phyloP scores from a whole-genome alignment of 2,329 filamentous ascomycete genomes.

The Myriosclerotinia curreyana region DNA sequence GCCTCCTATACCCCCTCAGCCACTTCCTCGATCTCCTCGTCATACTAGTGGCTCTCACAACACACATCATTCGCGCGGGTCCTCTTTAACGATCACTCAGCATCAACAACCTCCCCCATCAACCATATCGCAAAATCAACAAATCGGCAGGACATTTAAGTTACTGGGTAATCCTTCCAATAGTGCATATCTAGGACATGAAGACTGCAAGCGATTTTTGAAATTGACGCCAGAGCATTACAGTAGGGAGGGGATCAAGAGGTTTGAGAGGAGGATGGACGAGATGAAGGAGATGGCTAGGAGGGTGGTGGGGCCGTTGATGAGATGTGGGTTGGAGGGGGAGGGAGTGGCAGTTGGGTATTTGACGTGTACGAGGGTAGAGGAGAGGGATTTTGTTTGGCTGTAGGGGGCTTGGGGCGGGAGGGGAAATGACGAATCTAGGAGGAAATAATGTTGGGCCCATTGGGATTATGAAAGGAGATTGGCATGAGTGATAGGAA shows the following conservation, averaged over 20 bases:
- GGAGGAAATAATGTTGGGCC: background rate
- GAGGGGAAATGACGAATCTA: background rate
- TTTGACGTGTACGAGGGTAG: constrained; percentile 62
- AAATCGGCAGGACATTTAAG: constrained; percentile 71
- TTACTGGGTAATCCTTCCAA: constrained; percentile 62
- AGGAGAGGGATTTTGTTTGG: constrained; percentile 63
- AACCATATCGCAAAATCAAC: constrained; percentile 20
- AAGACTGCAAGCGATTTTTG: constrained; percentile 87
- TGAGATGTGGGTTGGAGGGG: constrained; percentile 80
- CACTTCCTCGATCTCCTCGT: constrained; percentile 35
- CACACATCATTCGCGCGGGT: constrained; percentile 50
- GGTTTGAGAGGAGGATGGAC: constrained; percentile 83
- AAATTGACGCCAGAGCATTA: constrained; percentile 81
- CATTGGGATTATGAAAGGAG: background rate
- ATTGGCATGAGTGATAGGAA: background rate
- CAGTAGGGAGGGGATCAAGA: constrained; percentile 76
- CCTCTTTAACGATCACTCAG: constrained; percentile 17
- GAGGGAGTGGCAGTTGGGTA: constrained; percentile 60
- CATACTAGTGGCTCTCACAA: constrained; percentile 25
- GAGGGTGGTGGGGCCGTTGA: constrained; percentile 79
- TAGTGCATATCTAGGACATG: constrained; percentile 69
- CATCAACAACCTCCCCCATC: constrained; percentile 15
- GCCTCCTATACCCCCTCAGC: constrained; percentile 45
- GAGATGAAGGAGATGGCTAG: constrained; percentile 83
- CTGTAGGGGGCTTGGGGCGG: constrained; percentile 9